Percentiles rank a stretch among this genome's conserved stretches.
phyloP scores from a whole-genome alignment of 345 rosid species.

The Draba incana region DNA sequence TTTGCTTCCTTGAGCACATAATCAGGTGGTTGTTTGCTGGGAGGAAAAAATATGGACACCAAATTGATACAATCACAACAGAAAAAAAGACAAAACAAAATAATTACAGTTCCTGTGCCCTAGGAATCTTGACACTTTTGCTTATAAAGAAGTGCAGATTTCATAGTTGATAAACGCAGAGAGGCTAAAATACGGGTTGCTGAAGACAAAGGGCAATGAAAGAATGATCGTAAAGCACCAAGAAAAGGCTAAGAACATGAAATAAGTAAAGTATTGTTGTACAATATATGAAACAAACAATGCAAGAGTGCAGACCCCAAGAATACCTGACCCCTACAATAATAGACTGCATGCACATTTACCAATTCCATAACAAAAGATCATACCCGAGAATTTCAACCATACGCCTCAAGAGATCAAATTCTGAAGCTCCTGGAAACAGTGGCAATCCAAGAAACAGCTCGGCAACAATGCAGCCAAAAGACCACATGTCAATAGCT shows the following conservation, averaged over 20 bases:
- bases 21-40: conserved; percentile 96
- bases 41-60: conserved; percentile 40
- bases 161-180: conserved; percentile 16
- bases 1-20: conserved; percentile 93
- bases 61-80: conserved; percentile 27
- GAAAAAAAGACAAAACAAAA: background rate
- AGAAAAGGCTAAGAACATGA: conserved; percentile 7
- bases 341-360: conserved; percentile 6
- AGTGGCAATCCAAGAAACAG: conserved; percentile 95
- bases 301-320: conserved; percentile 25
- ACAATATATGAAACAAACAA: conserved; percentile 23
- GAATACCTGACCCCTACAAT: conserved; percentile 8
- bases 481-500: conserved; percentile 99
- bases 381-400: conserved; percentile 85
- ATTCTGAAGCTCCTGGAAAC: conserved; percentile 99
- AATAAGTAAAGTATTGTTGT: background rate
- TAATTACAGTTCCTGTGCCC: conserved; percentile 16
- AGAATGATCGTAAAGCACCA: conserved; percentile 9
- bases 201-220: conserved; percentile 6
- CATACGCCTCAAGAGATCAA: conserved; percentile 94
- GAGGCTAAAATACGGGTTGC: conserved; percentile 12
- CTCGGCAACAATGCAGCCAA: conserved; percentile 99
- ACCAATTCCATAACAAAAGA: conserved; percentile 30
- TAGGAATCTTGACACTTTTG: conserved; percentile 15
- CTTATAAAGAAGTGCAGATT: conserved; percentile 17